Conservation (phyloP, 2,329 filamentous ascomycete genomes). For the Capronia coronata region DNA sequence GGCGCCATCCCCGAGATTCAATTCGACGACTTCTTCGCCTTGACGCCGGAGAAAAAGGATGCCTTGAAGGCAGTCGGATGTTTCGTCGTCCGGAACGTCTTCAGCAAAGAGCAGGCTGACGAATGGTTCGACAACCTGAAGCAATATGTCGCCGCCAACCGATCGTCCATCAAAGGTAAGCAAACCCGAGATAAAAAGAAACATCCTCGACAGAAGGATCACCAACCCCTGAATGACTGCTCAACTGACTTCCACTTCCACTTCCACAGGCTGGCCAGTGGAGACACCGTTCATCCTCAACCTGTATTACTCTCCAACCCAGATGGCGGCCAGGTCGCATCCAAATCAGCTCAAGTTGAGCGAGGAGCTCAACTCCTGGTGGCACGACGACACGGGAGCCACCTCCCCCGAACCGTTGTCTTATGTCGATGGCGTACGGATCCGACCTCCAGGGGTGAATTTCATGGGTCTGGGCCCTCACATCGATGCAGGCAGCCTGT, state of each 20-base stretch:
- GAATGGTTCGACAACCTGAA: conserved; percentile 30
- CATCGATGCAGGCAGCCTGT: conserved; percentile 41
- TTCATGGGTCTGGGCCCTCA: conserved; percentile 42
- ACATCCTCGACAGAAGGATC: too few species aligned
- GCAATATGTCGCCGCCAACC: conserved; percentile 32
- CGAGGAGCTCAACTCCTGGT: conserved; percentile 37
- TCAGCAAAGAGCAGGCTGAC: conserved; percentile 15
- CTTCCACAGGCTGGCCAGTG: conserved; percentile 32
- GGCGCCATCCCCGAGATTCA: conserved; percentile 34
- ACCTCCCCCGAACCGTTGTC: conserved; percentile 35
- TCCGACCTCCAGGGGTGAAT: conserved; percentile 35
- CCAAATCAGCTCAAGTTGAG: conserved; percentile 36
- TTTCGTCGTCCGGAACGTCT: conserved; percentile 23
- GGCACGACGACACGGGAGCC: conserved; percentile 33
- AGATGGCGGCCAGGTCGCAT: conserved; percentile 36
- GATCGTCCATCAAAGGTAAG: conserved; percentile 12
- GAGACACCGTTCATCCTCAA: conserved; percentile 38
- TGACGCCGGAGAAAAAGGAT: conserved; percentile 33
- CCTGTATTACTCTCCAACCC: conserved; percentile 37
- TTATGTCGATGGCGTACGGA: conserved; percentile 39
- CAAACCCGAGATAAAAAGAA: too few species aligned
- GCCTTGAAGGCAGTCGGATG: conserved; percentile 20
- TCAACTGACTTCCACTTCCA: too few species aligned
- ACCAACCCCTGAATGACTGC: too few species aligned
- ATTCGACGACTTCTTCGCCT: conserved; percentile 32